Percentiles rank a stretch among this genome's conserved stretches.
phyloP scores from a whole-genome alignment of 495 filamentous ascomycete genomes.

The Xylaria bambusicola region DNA sequence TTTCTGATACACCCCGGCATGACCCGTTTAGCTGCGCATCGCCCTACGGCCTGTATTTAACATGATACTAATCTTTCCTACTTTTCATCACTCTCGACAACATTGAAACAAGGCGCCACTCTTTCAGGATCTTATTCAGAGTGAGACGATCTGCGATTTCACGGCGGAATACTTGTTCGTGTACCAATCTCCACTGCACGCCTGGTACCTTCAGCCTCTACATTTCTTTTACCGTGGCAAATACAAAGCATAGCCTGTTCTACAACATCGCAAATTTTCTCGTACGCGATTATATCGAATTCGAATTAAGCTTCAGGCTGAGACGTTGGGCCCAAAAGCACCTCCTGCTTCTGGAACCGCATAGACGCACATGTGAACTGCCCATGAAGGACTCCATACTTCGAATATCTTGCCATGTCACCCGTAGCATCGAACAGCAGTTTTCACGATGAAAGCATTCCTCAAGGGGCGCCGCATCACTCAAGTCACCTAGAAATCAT shows the following conservation, averaged over 20 bases:
- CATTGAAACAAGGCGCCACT: slow-evolving; percentile 7
- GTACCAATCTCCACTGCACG: too few species aligned
- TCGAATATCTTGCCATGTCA: slow-evolving; percentile 1
- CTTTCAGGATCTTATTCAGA: neutral
- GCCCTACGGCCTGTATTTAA: neutral
- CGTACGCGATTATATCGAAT: too few species aligned
- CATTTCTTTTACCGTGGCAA: too few species aligned
- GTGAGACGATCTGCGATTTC: neutral
- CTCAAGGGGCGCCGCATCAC: neutral
- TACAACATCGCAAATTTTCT: too few species aligned
- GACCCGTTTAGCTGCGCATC: neutral
- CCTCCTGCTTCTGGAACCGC: neutral
- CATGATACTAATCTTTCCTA: neutral
- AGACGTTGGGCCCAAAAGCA: too few species aligned
- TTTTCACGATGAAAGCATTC: neutral
- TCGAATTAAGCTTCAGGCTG: too few species aligned
- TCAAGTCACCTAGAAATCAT: slow-evolving; percentile 33
- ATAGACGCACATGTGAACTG: neutral
- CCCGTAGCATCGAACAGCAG: neutral
- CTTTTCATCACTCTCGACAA: neutral
- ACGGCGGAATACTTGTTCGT: neutral
- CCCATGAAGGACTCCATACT: neutral
- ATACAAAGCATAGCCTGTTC: too few species aligned
- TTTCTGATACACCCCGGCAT: neutral
- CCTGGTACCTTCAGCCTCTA: too few species aligned